Evolutionary conservation across 352 stramenopile species (phyloP).

Genomic region (Phytophthora sojae): DNA sequence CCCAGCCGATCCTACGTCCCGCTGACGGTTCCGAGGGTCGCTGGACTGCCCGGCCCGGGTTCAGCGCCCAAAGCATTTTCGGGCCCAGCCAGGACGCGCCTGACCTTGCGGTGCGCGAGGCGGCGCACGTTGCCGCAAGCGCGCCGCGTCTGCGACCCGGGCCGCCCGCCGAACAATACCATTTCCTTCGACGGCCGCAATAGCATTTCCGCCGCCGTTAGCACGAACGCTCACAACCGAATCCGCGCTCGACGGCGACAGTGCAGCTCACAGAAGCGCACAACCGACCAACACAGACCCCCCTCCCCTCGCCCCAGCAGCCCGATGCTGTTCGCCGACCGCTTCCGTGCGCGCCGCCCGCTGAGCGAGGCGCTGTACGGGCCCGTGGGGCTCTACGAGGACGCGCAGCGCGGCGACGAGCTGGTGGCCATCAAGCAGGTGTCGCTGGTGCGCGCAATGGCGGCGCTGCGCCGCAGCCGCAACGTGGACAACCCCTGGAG

Average conservation of each 20-base stretch:
- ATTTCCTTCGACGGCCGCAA: slow-evolving; percentile 3
- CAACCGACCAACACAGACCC: background rate
- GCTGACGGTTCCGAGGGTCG: too few species aligned
- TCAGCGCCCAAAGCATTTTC: background rate
- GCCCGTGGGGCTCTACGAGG: slow-evolving; percentile 52
- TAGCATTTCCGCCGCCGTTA: background rate
- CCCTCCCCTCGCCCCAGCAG: background rate
- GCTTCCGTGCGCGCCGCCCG: slow-evolving; percentile 15
- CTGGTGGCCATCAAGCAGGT: slow-evolving; percentile 64
- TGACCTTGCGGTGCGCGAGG: slow-evolving; percentile 1
- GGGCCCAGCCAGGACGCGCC: too few species aligned
- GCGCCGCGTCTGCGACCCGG: background rate
- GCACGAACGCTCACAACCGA: slow-evolving; percentile 5
- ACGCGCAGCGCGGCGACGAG: slow-evolving; percentile 31
- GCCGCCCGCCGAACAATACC: background rate
- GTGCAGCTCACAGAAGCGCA: background rate
- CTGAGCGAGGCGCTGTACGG: slow-evolving; percentile 52
- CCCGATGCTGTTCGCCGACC: slow-evolving; percentile 17
- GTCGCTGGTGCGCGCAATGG: slow-evolving; percentile 36
- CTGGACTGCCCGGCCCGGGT: background rate
- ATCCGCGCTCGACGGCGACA: background rate
- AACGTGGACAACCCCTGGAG: slow-evolving; percentile 58
- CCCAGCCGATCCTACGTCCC: too few species aligned
- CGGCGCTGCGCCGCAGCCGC: slow-evolving; percentile 28
- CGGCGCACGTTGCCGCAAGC: background rate